Base-by-base conservation (phyloP, 768 basidiomycete species). In the Lactarius hatsudake region DNA sequence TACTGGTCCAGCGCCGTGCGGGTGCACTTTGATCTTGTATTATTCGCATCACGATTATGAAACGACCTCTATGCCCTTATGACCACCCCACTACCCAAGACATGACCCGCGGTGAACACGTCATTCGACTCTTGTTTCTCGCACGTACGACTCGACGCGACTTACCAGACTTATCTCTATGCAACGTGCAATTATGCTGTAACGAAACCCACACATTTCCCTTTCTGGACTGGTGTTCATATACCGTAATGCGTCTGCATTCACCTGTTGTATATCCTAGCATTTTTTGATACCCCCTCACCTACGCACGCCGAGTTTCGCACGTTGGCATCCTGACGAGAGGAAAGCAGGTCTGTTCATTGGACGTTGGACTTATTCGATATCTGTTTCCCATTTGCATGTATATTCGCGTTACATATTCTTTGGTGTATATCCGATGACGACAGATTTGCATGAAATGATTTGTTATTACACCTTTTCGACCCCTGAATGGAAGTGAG, bases 61-160 rank as follows among this genome's bases (percentile, higher is more conserved):
- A 36, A 68, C 28, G 65, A 69, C 66, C 20, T 13, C 65, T 62
- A 68, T 68, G 65, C 57, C 68, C 62, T 61, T 68, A 68, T 69
- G 61, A 68, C 36, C n/a, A 12, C 40, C n/a, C 7, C 4, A 54
- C 26, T 28, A n/a, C 18, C 12, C n/a, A 38, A 51, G 53, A 59
- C 53, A 68, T 67, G 58, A 45, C 53, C 26, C 40, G 15, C 12
- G 53, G 61, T 59, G 26, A 62, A 56, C 28, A 23, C 9, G 17
- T 42, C 30, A n/a, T 63, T 53, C 32, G 15, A n/a, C 42, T 20
- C 6, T 26, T 40, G 26, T 53, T 26, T n/a, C 66, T 59, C 12
- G 6, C 12, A 66, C n/a, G 15, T 17, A 26, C 28, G 7, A 30
- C 20, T 42, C 53, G 56, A 32, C 38, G 48, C 43, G 12, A 51